phyloP scores from a whole-genome alignment of 1,139 yeast species.

The Taphrina betulina region DNA sequence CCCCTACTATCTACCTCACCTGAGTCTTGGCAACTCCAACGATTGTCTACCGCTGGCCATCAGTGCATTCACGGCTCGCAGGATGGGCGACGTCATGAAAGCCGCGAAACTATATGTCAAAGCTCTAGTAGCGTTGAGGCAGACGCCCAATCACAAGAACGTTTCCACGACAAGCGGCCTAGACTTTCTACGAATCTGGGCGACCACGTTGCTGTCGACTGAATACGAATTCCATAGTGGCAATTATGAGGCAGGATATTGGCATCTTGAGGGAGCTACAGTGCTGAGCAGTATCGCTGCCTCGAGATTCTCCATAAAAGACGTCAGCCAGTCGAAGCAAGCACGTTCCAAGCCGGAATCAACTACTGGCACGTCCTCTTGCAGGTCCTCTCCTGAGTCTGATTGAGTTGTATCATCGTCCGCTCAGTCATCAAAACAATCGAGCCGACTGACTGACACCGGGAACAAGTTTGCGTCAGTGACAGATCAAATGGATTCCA shows the following conservation, averaged over 20 bases:
- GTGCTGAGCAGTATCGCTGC: conserved; percentile 21
- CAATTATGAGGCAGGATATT: conserved; percentile 5
- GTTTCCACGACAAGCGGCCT: conserved; percentile 2
- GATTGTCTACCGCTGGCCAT: conserved; percentile 23
- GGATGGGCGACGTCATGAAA: conserved; percentile 1
- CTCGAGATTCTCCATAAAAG: not conserved
- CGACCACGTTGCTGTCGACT: conserved; percentile 19
- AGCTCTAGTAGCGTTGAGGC: conserved; percentile 10
- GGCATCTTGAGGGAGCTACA: conserved; percentile 29
- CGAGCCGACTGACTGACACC: no score
- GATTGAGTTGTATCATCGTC: no score
- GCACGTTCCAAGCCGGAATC: no score
- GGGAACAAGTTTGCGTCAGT: no score
- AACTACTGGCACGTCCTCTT: no score
- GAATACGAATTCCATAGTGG: conserved; percentile 22
- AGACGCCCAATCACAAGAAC: not conserved
- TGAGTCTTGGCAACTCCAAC: conserved; percentile 10
- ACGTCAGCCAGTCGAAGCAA: no score
- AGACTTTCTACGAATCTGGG: conserved; percentile 27
- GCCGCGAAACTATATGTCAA: conserved; percentile 10
- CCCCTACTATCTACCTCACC: conserved; percentile 27
- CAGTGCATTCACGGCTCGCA: conserved; percentile 15
- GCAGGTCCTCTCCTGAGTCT: no score
- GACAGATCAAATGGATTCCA: no score
- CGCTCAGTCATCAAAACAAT: no score